Evolutionary conservation across 2,329 filamentous ascomycete genomes (phyloP).

Genomic region (Volutella citrinella): DNA sequence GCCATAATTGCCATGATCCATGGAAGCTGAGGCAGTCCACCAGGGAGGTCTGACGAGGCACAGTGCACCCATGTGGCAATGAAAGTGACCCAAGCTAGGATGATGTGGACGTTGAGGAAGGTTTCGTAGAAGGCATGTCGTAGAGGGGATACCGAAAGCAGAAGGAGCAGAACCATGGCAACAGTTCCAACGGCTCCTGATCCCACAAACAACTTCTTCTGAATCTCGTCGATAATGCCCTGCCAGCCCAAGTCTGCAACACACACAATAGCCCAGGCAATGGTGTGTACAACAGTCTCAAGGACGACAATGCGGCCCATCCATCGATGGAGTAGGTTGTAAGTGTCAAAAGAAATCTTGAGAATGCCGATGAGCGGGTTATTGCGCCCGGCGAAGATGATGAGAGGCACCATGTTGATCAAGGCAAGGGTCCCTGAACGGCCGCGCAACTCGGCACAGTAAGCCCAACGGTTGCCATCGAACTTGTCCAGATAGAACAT

Average conservation of each 20-base stretch:
- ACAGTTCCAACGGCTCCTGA: conserved; percentile 61
- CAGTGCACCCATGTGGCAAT: conserved; percentile 78
- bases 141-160: conserved; percentile 73
- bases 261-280: conserved; percentile 72
- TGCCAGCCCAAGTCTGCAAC: conserved; percentile 61
- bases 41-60: conserved; percentile 59
- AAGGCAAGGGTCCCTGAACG: conserved; percentile 80
- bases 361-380: conserved; percentile 83
- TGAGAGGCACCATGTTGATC: conserved; percentile 87
- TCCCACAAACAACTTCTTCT: conserved; percentile 59
- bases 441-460: conserved; percentile 80
- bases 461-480: conserved; percentile 55
- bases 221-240: conserved; percentile 53
- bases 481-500: conserved; percentile 60
- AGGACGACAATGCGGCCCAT: conserved; percentile 71
- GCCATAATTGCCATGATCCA: conserved; percentile 72
- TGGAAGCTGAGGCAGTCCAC: conserved; percentile 66
- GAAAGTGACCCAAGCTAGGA: conserved; percentile 66
- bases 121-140: conserved; percentile 97
- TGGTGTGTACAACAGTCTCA: conserved; percentile 65
- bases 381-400: conserved; percentile 87
- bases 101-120: conserved; percentile 83
- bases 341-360: conserved; percentile 91
- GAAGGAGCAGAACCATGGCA: conserved; percentile 62
- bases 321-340: conserved; percentile 75